Evolutionary conservation across 2,329 filamentous ascomycete genomes (phyloP), one percentile per base, ranked within the genome.

Genomic region (Cytospora piceicola): DNA sequence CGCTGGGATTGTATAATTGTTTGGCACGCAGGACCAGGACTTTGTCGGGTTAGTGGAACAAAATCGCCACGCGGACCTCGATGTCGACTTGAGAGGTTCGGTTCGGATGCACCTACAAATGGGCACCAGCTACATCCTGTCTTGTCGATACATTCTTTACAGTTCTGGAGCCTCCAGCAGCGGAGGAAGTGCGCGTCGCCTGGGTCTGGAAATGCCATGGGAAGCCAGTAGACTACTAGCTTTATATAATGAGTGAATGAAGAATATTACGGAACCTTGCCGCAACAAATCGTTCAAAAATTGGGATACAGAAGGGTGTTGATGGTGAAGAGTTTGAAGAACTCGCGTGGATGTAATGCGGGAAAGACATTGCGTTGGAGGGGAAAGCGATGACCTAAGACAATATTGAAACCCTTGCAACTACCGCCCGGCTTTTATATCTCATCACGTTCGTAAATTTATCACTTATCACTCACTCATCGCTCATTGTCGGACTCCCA

Each of bases 21-120:
- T 86, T 27, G 85, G 84, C 1, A 86, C 80, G 71, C 85, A 87
- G 0, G 81, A 80, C 73, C 80, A 82, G 5, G 83, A 82, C 83
- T 85, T 64, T 49, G 8, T 22, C 3, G 52, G 57, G 61, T 64
- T 46, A 67, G 59, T 30, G 61, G 39, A 30, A 29, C n/a, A 4
- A 27, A 22, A 27, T 20, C 15, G 20, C 17, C 42, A 60, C 54
- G 74, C 80, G 5, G 61, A 39, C 27, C 22, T 4, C 20, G 17
- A 9, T 22, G 46, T 24, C 9, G 46, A 8, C 46, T 49, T 22
- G 9, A 17, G 39, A 22, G 52, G 15, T 8, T 6, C 32, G 22
- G 11, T 27, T 17, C 49, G n/a, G 22, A 36, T 42, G 20, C 39
- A 65, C 62, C 58, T 76, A 85, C 83, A 71, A 80, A 83, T 22